Percentiles rank a stretch among this genome's conserved stretches.
Evolutionary conservation across 116 monocot species (phyloP).

Genomic region (Papilionanthe hybrid): DNA sequence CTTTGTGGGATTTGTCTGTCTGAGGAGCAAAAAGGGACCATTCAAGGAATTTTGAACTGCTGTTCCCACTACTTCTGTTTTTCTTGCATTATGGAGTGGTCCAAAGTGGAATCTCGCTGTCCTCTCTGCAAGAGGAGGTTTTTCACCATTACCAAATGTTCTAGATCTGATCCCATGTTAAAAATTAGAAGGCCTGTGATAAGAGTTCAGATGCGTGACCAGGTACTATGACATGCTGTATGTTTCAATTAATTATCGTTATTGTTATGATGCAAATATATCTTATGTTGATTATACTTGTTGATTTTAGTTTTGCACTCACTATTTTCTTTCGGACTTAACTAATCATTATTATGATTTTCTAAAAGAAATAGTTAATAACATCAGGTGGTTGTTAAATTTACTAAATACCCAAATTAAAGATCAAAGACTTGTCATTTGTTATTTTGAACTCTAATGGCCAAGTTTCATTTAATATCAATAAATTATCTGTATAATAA

Average conservation of each 20-base stretch:
- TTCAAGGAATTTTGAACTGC: constrained; percentile 63
- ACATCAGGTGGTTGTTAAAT: not conserved
- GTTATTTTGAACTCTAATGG: not conserved
- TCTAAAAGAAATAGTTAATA: not conserved
- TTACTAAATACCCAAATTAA: not conserved
- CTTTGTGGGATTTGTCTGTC: constrained; percentile 83
- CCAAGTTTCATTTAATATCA: not conserved
- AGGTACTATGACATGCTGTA: constrained; percentile 40
- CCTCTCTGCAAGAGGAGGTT: constrained; percentile 86
- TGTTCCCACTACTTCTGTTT: constrained; percentile 81
- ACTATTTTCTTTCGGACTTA: not conserved
- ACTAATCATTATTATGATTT: not conserved
- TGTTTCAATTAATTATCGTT: not conserved
- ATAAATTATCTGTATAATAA: not conserved
- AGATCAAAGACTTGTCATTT: not conserved
- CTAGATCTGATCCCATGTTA: constrained; percentile 30
- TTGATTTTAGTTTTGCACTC: not conserved
- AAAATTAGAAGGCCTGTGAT: constrained; percentile 45
- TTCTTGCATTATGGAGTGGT: constrained; percentile 91
- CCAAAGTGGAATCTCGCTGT: constrained; percentile 80
- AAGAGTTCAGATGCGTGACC: constrained; percentile 74
- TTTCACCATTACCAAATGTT: constrained; percentile 53
- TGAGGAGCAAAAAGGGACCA: constrained; percentile 52
- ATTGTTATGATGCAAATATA: constrained; percentile 6
- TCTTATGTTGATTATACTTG: constrained; percentile 2